Evolutionary conservation across 2,329 filamentous ascomycete genomes (phyloP), one percentile per base, ranked within the genome.

Genomic region (Diaporthe nobilis): DNA sequence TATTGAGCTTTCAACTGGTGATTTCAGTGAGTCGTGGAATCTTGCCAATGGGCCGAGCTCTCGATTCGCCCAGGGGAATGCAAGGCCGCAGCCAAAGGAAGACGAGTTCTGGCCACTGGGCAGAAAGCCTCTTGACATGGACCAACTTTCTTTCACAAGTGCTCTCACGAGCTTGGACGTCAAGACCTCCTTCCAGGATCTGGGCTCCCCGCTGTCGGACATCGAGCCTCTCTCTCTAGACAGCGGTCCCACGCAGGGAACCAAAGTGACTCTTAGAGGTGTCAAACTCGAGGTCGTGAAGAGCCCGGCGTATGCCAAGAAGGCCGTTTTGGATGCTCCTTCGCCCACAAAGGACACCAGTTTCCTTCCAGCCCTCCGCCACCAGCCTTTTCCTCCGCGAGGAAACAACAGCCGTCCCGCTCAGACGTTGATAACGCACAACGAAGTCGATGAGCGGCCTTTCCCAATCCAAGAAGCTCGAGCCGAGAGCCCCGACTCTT

Each of bases 111-210:
- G 75, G 75, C n/a, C 61, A 34, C 79, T 80, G 31, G 79, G 78
- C 28, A 78, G 78, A 2, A 70, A 79, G 28, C 77, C 81, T 2
- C 76, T 77, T 10, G 81, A 83, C 58, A 72, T 79, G 20, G 82
- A 82, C 44, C 74, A 78, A 0, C 75, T 75, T 60, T 81, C 80
- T 6, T 80, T 78, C 53, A 77, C 74, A 20, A 76, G 74, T 61
- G 71, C 74, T 73, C 77, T 80, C n/a, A 81, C 78, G n/a, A 80
- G 73, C 3, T 37, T 80, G 17, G 63, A 71, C 12, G 72, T 75
- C 34, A 75, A 72, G 53, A 78, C 60, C 13, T 76, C 57, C 13
- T 71, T 73, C 72, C 74, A 70, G n/a, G 70, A 76, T 25, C 60
- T 75, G 51, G 34, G 37, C 44, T 70, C 67, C 6, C 60, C 68